phyloP scores from a whole-genome alignment of 1,284 basidiomycete genomes.

The Pulveroboletus sp. region DNA sequence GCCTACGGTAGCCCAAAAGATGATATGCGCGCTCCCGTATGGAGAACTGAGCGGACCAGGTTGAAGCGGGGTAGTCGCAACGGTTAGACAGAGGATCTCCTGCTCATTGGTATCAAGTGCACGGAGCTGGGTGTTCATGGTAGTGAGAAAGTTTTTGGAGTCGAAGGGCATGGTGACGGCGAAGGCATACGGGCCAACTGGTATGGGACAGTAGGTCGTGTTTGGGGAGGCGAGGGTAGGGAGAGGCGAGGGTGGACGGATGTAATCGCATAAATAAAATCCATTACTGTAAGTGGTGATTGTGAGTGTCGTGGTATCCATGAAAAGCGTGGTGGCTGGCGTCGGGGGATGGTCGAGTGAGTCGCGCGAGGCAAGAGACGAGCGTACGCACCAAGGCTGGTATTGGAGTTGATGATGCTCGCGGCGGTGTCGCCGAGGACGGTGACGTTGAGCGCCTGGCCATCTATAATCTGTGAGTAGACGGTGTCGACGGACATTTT shows the following conservation, averaged over 20 bases:
- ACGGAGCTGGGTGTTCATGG: constrained; percentile 80
- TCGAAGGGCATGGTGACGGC: constrained; percentile 76
- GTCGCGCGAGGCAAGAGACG: constrained; percentile 1
- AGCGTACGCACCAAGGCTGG: constrained; percentile 62
- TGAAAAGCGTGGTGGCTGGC: constrained; percentile 79
- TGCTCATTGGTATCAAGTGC: constrained; percentile 83
- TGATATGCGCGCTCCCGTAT: constrained; percentile 74
- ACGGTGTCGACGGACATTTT: constrained; percentile 71
- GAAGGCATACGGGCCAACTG: constrained; percentile 78
- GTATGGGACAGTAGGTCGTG: constrained; percentile 70
- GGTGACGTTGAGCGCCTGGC: constrained; percentile 62
- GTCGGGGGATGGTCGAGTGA: neutral
- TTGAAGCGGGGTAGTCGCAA: constrained; percentile 77
- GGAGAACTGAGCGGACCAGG: constrained; percentile 49
- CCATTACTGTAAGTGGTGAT: constrained; percentile 70
- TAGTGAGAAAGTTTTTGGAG: constrained; percentile 73
- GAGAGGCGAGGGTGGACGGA: constrained; percentile 75
- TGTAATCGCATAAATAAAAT: constrained; percentile 71
- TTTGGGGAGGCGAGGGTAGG: constrained; percentile 40
- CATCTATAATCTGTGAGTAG: constrained; percentile 70
- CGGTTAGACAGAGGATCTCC: constrained; percentile 82
- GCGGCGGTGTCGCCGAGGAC: constrained; percentile 60
- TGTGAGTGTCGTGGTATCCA: constrained; percentile 77
- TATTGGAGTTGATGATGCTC: constrained; percentile 59
- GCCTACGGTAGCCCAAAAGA: constrained; percentile 83